Evolutionary conservation across 306 rosid species (phyloP), one percentile per base, ranked within the genome.

Genomic region (Vachellia collinsii): DNA sequence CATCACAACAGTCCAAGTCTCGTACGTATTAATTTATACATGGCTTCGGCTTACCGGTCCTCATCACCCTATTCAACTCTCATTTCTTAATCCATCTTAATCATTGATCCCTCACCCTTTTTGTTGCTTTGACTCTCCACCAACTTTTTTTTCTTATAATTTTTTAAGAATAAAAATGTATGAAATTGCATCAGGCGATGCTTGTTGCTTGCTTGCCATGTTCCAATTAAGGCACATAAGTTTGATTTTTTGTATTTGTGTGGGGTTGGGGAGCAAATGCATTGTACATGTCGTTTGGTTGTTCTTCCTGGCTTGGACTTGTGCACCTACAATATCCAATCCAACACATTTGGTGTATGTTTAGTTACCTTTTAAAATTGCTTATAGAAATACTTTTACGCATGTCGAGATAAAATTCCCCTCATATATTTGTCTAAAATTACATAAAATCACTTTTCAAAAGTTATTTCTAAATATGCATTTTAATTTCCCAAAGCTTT

Each of bases 41-140:
- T 16, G 20, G 20, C 22, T 17, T 51, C 22, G 6, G 58, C 22
- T 51, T 3, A 17, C 58, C 58, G 6, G 58, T 51, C 58, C 22
- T 5, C 22, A 51, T 51, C 58, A 51, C 58, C 17, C 1, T 13
- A 14, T 17, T 51, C 5, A 17, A 51, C 17, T 29, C 34, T 29
- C 34, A 3, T 51, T 51, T 43, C 85, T 72, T 54, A 85, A 84
- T 54, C 84, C 50, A 41, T 65, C 75, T 53, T 53, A 19, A 54
- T 54, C 74, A 71, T 80, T 85, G 80, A 70, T 85, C 66, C 85
- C 79, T 7, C 7, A 16, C n/a, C 56, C 73, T 70, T 53, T 81
- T 70, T 73, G 22, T 79, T 82, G 70, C 66, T 58, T 85, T 75
- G 85, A 65, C 87, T 83, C 79, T 67, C 50, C 83, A 73, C 47